These are phyloP conservation scores for Trichoderma sp. DNA, from an alignment of 2,329 filamentous ascomycete species.

Conservation along the genomic window DNA sequence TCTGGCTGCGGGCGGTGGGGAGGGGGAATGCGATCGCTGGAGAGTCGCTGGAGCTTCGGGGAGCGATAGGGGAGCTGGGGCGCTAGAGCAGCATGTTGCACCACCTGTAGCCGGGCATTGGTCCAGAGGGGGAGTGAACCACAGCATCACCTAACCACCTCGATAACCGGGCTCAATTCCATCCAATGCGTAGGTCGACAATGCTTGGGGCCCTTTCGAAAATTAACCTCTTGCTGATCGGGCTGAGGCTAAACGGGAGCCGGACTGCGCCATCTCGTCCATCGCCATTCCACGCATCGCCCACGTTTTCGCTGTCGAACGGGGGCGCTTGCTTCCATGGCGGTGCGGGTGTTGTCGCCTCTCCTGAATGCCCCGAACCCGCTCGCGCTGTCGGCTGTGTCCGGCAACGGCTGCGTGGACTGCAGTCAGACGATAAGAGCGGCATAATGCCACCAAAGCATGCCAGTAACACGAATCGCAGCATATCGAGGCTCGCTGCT, in stretches of 20 bases:
- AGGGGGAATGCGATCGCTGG: neutral
- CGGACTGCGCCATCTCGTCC: conserved; percentile 1
- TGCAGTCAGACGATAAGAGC: neutral
- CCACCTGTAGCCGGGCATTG: neutral
- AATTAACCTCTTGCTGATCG: neutral
- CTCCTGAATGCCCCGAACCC: conserved; percentile 10
- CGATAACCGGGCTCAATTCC: too few species aligned
- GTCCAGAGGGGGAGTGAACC: neutral
- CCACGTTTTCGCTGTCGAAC: neutral
- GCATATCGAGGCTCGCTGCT: too few species aligned
- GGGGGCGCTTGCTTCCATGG: neutral
- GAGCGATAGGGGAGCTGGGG: neutral
- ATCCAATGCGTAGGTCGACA: too few species aligned
- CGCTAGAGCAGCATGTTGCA: neutral
- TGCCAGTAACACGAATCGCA: neutral
- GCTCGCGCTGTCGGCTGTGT: conserved; percentile 21
- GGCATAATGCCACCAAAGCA: neutral
- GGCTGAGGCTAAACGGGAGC: neutral
- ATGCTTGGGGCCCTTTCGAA: too few species aligned
- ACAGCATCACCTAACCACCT: too few species aligned
- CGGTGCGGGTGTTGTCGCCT: neutral
- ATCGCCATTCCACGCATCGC: conserved; percentile 12
- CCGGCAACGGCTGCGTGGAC: neutral
- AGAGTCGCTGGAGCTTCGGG: conserved; percentile 3
- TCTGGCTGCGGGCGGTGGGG: conserved; percentile 15